These are phyloP conservation scores for Pythium brassicae DNA, from an alignment of 352 stramenopile genomes.

Conservation along the genomic window DNA sequence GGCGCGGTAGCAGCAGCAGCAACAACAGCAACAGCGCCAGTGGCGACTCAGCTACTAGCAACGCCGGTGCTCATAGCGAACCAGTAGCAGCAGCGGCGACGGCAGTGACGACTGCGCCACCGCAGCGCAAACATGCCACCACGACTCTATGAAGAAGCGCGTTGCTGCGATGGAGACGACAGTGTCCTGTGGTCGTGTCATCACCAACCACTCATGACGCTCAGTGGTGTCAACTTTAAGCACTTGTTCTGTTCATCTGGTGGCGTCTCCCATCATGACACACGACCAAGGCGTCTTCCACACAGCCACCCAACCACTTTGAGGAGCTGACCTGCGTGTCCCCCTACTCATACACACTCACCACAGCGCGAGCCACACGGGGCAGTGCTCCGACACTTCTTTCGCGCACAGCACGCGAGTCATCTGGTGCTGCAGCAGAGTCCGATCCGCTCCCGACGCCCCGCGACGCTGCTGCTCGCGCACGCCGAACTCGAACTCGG, in stretches of 20 bases:
- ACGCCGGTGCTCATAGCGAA: too few species aligned
- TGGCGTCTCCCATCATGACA: not conserved
- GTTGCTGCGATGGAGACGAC: too few species aligned
- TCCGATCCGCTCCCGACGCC: constrained; percentile 25
- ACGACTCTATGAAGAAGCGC: constrained; percentile 12
- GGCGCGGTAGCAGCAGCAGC: not conserved
- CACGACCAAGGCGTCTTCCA: too few species aligned
- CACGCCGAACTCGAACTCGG: constrained; percentile 9
- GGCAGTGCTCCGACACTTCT: constrained; percentile 64
- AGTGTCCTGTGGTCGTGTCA: too few species aligned
- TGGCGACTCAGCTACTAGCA: not conserved
- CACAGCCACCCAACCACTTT: too few species aligned
- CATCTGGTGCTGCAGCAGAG: not conserved
- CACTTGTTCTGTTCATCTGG: not conserved
- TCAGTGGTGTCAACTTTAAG: too few species aligned
- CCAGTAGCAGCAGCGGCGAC: too few species aligned
- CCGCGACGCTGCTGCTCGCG: constrained; percentile 6
- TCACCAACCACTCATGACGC: too few species aligned
- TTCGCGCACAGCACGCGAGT: constrained; percentile 32
- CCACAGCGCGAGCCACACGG: constrained; percentile 48
- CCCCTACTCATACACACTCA: too few species aligned
- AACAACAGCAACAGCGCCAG: not conserved
- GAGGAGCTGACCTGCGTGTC: too few species aligned
- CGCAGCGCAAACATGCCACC: constrained; percentile 30
- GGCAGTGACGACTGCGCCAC: not conserved